Conservation (phyloP, 164 flowering plant species). For the Nymphaea colorata region DNA sequence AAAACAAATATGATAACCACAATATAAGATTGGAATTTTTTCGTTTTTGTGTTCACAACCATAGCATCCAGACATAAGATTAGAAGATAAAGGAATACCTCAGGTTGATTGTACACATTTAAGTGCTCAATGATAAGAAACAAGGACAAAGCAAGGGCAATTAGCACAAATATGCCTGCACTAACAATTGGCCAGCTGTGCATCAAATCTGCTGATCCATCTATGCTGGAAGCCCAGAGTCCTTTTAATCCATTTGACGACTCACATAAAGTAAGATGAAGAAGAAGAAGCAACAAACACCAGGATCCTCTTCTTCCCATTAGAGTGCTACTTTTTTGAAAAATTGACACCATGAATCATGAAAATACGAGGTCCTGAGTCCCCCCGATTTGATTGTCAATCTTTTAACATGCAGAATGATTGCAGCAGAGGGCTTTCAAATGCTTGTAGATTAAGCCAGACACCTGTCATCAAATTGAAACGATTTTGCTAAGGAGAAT, state of each 20-base stretch:
- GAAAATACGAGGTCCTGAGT: not conserved
- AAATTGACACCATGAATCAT: not conserved
- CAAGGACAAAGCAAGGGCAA: slow-evolving; percentile 71
- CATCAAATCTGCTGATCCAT: slow-evolving; percentile 20
- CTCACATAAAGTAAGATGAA: slow-evolving; percentile 30
- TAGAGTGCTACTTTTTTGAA: not conserved
- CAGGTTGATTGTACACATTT: slow-evolving; percentile 88
- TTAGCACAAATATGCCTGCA: slow-evolving; percentile 70
- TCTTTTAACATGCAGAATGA: not conserved
- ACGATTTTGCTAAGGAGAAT: not conserved
- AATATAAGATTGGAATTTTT: too few species aligned
- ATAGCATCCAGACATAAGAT: not conserved
- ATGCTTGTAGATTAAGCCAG: not conserved
- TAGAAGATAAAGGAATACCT: slow-evolving; percentile 29
- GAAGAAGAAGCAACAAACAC: slow-evolving; percentile 23
- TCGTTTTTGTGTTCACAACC: too few species aligned
- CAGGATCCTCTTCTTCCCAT: slow-evolving; percentile 44
- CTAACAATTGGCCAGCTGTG: slow-evolving; percentile 62
- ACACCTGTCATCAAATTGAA: not conserved
- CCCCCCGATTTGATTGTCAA: not conserved
- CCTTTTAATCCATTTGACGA: slow-evolving; percentile 35
- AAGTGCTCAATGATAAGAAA: slow-evolving; percentile 83
- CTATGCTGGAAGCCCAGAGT: slow-evolving; percentile 31
- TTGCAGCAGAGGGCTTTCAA: not conserved
- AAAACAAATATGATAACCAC: too few species aligned